Conservation (phyloP, 495 filamentous ascomycete genomes). For the Podospora pseudopauciseta region DNA sequence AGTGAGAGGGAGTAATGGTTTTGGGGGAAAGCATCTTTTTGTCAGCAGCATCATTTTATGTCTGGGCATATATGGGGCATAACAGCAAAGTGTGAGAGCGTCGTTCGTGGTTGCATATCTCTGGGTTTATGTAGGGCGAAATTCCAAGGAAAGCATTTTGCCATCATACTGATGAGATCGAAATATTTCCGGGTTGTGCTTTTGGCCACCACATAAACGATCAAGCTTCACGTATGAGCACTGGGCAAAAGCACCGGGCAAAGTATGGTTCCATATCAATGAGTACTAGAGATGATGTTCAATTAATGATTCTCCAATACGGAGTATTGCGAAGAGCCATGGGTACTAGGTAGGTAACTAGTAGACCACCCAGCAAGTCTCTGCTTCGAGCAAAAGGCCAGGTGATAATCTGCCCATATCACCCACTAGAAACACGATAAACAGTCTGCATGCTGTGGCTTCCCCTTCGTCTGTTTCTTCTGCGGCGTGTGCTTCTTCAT, state of each 20-base stretch:
- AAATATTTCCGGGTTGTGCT: too few relatives aligned
- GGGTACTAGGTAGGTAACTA: neutral
- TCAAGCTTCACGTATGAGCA: too few relatives aligned
- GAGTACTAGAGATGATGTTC: neutral
- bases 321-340: too few relatives aligned
- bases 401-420: neutral
- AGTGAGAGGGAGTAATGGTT: neutral
- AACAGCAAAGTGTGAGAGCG: too few relatives aligned
- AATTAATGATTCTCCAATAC: too few relatives aligned
- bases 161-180: too few relatives aligned
- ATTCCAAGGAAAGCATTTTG: neutral
- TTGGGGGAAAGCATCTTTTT: neutral
- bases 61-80: neutral
- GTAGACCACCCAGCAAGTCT: neutral
- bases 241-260: too few relatives aligned
- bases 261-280: neutral
- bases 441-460: neutral
- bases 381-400: neutral
- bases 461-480: neutral
- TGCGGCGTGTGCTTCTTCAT: neutral
- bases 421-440: neutral
- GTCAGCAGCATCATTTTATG: neutral
- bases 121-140: neutral
- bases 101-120: neutral
- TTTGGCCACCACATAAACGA: too few relatives aligned